Percentiles rank a stretch among this genome's conserved stretches.
Evolutionary conservation across 2,329 filamentous ascomycete species (phyloP).

Genomic region (Gremmenia infestans): DNA sequence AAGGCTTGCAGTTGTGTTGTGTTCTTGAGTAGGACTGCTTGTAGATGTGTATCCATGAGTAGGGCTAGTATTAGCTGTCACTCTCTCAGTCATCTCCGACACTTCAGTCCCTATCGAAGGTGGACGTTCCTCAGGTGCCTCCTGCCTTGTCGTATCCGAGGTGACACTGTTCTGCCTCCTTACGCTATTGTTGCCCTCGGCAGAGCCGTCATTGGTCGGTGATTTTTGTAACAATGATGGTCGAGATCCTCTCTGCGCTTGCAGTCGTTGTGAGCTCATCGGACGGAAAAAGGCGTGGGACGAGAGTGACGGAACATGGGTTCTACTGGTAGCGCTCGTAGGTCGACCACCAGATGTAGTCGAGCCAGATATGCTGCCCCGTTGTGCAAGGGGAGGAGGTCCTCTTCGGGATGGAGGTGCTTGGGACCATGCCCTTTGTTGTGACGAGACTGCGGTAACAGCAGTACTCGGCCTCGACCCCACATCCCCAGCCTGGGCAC

Average conservation of each 20-base stretch:
- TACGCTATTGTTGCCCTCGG: slow-evolving; percentile 41
- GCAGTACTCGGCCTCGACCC: slow-evolving; percentile 51
- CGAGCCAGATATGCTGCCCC: slow-evolving; percentile 36
- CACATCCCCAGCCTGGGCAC: slow-evolving; percentile 35
- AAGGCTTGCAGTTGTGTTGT: slow-evolving; percentile 55
- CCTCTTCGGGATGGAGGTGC: slow-evolving; percentile 51
- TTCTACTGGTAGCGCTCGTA: slow-evolving; percentile 67
- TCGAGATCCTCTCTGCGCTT: slow-evolving; percentile 69
- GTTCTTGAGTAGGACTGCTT: slow-evolving; percentile 63
- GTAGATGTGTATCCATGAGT: slow-evolving; percentile 64
- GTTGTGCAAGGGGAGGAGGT: slow-evolving; percentile 15
- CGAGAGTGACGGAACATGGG: slow-evolving; percentile 83
- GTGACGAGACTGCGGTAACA: slow-evolving; percentile 47
- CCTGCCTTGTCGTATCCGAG: slow-evolving; percentile 38
- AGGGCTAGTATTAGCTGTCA: slow-evolving; percentile 70
- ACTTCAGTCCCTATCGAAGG: slow-evolving; percentile 75
- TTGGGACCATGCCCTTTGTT: slow-evolving; percentile 44
- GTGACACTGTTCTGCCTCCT: slow-evolving; percentile 51
- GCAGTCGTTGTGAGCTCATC: slow-evolving; percentile 92
- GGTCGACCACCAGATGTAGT: slow-evolving; percentile 43
- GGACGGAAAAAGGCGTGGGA: slow-evolving; percentile 91
- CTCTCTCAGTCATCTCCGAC: slow-evolving; percentile 66
- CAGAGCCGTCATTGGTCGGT: slow-evolving; percentile 39
- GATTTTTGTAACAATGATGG: slow-evolving; percentile 33
- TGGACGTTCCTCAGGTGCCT: slow-evolving; percentile 42